phyloP scores from a whole-genome alignment of 345 rosid species.

The Lepidium africanum region DNA sequence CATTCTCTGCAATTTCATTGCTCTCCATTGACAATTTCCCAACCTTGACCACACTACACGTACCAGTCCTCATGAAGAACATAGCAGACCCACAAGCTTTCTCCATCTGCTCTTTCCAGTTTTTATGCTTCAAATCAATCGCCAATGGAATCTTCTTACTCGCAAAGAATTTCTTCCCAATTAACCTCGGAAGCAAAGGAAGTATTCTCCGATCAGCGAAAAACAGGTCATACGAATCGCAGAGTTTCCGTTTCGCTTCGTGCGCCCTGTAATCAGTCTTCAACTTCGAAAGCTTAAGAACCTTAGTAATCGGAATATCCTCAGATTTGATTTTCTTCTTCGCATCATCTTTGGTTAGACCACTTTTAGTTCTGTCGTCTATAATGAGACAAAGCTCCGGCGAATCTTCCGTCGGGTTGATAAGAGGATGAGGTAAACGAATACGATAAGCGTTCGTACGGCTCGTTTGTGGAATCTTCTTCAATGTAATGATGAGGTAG shows the following conservation, averaged over 20 bases:
- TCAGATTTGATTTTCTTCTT: constrained; percentile 59
- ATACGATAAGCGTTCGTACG: constrained; percentile 51
- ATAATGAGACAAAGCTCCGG: constrained; percentile 65
- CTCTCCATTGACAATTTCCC: constrained; percentile 51
- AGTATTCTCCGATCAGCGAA: constrained; percentile 26
- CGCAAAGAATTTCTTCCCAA: constrained; percentile 66
- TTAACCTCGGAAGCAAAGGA: constrained; percentile 56
- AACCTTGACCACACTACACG: constrained; percentile 61
- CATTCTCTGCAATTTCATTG: constrained; percentile 45
- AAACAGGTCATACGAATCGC: constrained; percentile 30
- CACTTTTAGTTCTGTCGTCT: constrained; percentile 64
- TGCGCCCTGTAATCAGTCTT: constrained; percentile 7
- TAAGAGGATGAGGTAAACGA: constrained; percentile 43
- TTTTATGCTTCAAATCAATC: constrained; percentile 57
- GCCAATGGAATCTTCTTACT: constrained; percentile 63
- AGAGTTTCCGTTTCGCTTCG: constrained; percentile 29
- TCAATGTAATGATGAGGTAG: constrained; percentile 48
- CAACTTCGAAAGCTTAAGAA: constrained; percentile 56
- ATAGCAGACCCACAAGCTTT: constrained; percentile 53
- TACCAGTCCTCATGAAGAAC: constrained; percentile 57
- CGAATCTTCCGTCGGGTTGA: constrained; percentile 27
- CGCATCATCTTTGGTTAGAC: constrained; percentile 49
- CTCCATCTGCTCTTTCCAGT: constrained; percentile 76
- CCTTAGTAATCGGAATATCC: constrained; percentile 53
- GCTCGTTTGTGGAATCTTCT: constrained; percentile 54